Evolutionary conservation across 2,329 filamentous ascomycete genomes (phyloP).

Genomic region (Nigrospora osmanthi): DNA sequence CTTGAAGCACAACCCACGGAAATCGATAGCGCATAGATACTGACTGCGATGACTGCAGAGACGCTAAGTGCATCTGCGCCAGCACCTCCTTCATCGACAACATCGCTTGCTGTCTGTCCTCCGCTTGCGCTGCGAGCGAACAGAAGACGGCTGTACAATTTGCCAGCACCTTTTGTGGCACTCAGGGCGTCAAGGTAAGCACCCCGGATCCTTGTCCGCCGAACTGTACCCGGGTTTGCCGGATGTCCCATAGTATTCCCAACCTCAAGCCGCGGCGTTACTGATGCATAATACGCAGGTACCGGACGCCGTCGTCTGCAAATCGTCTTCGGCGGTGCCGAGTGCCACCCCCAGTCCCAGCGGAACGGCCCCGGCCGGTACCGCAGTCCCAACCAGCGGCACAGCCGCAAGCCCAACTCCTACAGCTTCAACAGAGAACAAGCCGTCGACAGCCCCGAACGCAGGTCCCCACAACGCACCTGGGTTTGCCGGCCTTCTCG

Average conservation of each 20-base stretch:
- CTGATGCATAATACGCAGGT: neutral
- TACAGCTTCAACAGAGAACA: neutral
- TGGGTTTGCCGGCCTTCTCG: neutral
- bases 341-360: slow-evolving; percentile 2
- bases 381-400: neutral
- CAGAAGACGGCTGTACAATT: slow-evolving; percentile 23
- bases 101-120: slow-evolving; percentile 41
- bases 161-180: slow-evolving; percentile 23
- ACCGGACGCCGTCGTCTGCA: neutral
- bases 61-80: slow-evolving; percentile 41
- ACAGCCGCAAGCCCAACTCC: neutral
- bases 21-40: no score
- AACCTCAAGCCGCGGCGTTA: no score
- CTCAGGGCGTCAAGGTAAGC: slow-evolving; percentile 19
- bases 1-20: no score
- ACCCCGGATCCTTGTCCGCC: slow-evolving; percentile 2
- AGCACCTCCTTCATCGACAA: slow-evolving; percentile 32
- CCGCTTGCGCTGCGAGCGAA: slow-evolving; percentile 30
- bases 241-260: no score
- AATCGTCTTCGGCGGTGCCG: neutral
- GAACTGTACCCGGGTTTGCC: no score
- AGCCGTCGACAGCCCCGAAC: neutral
- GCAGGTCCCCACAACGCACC: neutral
- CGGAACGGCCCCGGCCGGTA: slow-evolving; percentile 6
- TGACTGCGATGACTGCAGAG: slow-evolving; percentile 12